phyloP scores from a whole-genome alignment of 2,329 filamentous ascomycete genomes.

The Metarhizium album region DNA sequence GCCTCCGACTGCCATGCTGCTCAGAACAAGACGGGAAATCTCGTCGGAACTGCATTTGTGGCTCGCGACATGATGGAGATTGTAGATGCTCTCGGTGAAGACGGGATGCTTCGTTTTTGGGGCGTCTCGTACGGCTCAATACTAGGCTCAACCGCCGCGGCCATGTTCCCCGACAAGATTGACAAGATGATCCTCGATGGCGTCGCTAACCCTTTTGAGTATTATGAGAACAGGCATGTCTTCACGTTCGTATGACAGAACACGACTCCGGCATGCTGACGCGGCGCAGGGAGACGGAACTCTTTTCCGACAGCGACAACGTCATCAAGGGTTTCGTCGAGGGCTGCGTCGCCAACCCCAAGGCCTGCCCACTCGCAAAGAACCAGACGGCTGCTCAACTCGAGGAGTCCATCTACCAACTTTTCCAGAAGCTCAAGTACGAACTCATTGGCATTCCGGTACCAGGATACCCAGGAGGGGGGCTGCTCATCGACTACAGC shows the following conservation, averaged over 20 bases:
- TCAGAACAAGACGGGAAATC: conserved; percentile 19
- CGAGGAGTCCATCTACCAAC: conserved; percentile 12
- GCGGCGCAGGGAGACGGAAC: conserved; percentile 13
- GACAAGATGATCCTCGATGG: conserved; percentile 23
- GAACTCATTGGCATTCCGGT: conserved; percentile 10
- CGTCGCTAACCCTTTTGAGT: conserved; percentile 21
- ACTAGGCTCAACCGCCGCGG: conserved; percentile 25
- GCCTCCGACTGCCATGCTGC: conserved; percentile 11
- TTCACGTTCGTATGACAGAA: too few relatives aligned
- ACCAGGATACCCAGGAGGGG: not conserved
- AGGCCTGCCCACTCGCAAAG: conserved; percentile 14
- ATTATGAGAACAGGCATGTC: conserved; percentile 13
- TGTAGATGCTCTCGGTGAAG: conserved; percentile 29
- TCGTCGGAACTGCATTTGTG: conserved; percentile 32
- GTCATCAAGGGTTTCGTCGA: conserved; percentile 16
- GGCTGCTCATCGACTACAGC: conserved; percentile 3
- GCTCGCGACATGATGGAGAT: conserved; percentile 34
- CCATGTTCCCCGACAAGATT: conserved; percentile 28
- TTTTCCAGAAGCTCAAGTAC: conserved; percentile 14
- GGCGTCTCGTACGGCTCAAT: conserved; percentile 30
- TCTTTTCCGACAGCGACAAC: conserved; percentile 15
- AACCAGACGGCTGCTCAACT: conserved; percentile 12
- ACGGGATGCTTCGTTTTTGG: conserved; percentile 28
- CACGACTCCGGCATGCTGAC: not conserved
- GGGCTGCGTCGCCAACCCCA: conserved; percentile 13